Evolutionary conservation across 2,329 filamentous ascomycete species (phyloP).

Genomic region (Thielaviopsis musarum): DNA sequence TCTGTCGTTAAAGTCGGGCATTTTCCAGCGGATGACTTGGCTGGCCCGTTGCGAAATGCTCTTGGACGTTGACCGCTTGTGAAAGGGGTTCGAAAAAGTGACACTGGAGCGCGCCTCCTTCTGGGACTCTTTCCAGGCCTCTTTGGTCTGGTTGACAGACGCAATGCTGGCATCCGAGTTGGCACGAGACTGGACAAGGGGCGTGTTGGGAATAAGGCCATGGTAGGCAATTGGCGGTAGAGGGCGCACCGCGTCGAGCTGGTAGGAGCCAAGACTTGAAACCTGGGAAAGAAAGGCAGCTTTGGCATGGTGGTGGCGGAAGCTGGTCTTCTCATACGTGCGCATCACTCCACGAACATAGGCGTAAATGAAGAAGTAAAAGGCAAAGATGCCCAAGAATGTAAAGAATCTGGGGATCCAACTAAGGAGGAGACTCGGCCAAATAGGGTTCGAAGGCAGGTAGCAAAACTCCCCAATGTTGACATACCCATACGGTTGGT

Average conservation of each 20-base stretch:
- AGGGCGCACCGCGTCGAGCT: constrained; percentile 15
- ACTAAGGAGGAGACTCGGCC: constrained; percentile 50
- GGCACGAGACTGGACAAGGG: constrained; percentile 2
- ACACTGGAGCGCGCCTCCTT: neutral
- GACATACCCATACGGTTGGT: constrained; percentile 34
- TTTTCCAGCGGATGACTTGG: constrained; percentile 7
- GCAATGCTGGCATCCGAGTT: constrained; percentile 2
- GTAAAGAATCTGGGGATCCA: constrained; percentile 64
- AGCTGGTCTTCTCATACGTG: constrained; percentile 9
- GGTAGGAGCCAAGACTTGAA: constrained; percentile 1
- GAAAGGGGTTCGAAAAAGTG: constrained; percentile 3
- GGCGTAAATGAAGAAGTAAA: constrained; percentile 53
- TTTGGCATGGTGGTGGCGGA: constrained; percentile 4
- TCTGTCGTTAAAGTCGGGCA: constrained; percentile 6
- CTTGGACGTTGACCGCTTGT: neutral
- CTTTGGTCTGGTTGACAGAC: neutral
- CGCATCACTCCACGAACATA: constrained; percentile 32
- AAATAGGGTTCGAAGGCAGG: constrained; percentile 46
- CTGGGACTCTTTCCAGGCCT: neutral
- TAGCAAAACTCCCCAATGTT: constrained; percentile 54
- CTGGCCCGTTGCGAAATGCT: neutral
- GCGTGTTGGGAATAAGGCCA: constrained; percentile 19
- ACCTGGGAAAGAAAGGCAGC: constrained; percentile 2
- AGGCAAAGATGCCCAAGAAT: constrained; percentile 42
- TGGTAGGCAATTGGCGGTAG: constrained; percentile 20